phyloP scores from a whole-genome alignment of 345 rosid species.

The Lepidium aucheri region DNA sequence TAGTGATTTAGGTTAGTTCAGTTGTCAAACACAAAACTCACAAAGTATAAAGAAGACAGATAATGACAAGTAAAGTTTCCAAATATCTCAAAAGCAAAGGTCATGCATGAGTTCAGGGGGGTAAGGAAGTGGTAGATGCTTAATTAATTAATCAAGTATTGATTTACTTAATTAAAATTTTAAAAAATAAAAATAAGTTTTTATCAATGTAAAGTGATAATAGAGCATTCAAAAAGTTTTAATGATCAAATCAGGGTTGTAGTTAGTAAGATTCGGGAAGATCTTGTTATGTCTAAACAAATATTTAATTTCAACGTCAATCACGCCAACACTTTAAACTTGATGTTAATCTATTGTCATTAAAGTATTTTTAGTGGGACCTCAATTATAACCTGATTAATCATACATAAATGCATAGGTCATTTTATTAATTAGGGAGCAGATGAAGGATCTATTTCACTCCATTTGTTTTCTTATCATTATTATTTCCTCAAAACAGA shows the following conservation, averaged over 20 bases:
- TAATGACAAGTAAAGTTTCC: constrained; percentile 25
- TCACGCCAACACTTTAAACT: constrained; percentile 53
- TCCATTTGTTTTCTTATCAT: constrained; percentile 5
- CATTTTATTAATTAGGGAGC: constrained; percentile 21
- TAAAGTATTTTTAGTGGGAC: constrained; percentile 24
- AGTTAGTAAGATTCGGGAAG: constrained; percentile 65
- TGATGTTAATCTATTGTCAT: constrained; percentile 27
- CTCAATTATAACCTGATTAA: constrained; percentile 29
- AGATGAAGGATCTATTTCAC: constrained; percentile 20
- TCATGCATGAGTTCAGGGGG: constrained; percentile 37
- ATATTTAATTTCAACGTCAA: constrained; percentile 53
- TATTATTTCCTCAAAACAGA: background rate
- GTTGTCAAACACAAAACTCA: constrained; percentile 22
- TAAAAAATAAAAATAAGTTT: background rate
- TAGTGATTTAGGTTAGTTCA: constrained; percentile 3
- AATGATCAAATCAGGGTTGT: constrained; percentile 34
- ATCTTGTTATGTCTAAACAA: constrained; percentile 37
- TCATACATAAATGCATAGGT: constrained; percentile 5
- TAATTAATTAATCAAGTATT: no score
- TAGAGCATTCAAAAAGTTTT: constrained; percentile 8
- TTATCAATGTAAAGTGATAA: constrained; percentile 13
- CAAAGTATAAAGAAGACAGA: constrained; percentile 27
- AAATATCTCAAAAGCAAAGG: constrained; percentile 21
- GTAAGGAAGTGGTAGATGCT: constrained; percentile 14
- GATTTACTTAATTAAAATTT: background rate